A percentile compares a stretch with the other conserved stretches of the same genome.
Evolutionary conservation across 129 eudicot genomes (phyloP).

Genomic region (Chrysanthemum lavandulifolium): DNA sequence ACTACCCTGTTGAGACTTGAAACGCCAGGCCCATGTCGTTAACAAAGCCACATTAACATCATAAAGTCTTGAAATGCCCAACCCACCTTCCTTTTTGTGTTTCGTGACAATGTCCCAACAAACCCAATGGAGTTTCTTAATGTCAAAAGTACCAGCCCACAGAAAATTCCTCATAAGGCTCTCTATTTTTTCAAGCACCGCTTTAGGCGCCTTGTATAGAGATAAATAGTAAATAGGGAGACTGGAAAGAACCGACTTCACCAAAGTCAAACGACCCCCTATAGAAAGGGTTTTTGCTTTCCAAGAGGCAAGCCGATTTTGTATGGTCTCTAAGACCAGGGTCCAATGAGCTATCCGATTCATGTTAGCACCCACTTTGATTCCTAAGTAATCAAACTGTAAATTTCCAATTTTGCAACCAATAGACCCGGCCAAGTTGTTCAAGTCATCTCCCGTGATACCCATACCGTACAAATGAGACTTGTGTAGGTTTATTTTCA

Average conservation of each 20-base stretch:
- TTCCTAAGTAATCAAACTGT: neutral
- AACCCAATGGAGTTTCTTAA: too few species aligned
- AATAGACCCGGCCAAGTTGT: neutral
- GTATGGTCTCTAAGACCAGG: neutral
- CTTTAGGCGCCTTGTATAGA: neutral
- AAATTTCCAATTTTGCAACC: neutral
- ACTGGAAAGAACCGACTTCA: neutral
- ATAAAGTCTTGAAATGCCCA: too few species aligned
- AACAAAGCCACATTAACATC: too few species aligned
- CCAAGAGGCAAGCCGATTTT: neutral
- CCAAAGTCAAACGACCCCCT: neutral
- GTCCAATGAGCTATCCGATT: neutral
- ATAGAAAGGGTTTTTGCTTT: neutral
- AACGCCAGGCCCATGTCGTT: too few species aligned
- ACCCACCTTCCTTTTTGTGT: too few species aligned
- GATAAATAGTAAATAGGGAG: neutral
- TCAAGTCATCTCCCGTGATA: neutral
- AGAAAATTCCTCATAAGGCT: too few species aligned
- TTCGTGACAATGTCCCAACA: too few species aligned
- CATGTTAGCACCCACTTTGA: neutral
- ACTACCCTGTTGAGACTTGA: too few species aligned
- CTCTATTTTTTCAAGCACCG: neutral
- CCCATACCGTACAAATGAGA: neutral
- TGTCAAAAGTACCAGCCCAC: too few species aligned
- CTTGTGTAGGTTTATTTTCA: neutral